These are phyloP conservation scores for Arabis hirsuta DNA, from an alignment of 345 rosid genomes.

Conservation along the genomic window DNA sequence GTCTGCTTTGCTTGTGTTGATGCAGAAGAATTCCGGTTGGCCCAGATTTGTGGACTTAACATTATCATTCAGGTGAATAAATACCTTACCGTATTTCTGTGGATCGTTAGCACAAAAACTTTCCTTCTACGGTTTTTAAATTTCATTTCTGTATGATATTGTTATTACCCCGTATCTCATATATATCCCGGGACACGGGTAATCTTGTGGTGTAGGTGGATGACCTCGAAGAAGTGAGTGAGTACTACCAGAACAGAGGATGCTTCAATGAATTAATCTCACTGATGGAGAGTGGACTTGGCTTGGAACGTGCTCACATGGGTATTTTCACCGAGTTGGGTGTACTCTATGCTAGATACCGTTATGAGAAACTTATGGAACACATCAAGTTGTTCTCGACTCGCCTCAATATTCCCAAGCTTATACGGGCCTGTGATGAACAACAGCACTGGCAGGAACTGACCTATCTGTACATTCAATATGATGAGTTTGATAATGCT, in stretches of 20 bases:
- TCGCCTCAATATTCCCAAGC: constrained; percentile 97
- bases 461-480: constrained; percentile 84
- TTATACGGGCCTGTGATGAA: constrained; percentile 96
- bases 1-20: constrained; percentile 99
- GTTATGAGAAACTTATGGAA: constrained; percentile 96
- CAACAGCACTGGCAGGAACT: constrained; percentile 99
- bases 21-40: constrained; percentile 96
- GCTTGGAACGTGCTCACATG: constrained; percentile 99
- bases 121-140: neutral
- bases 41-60: constrained; percentile 97
- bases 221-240: constrained; percentile 96
- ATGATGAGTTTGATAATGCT: constrained; percentile 97
- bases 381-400: constrained; percentile 95
- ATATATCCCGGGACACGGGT: constrained; percentile 6
- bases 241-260: constrained; percentile 96
- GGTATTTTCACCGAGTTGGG: constrained; percentile 99
- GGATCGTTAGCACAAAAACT: constrained; percentile 1
- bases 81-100: neutral
- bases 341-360: constrained; percentile 96
- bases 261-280: constrained; percentile 94
- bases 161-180: constrained; percentile 11
- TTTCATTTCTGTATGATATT: neutral
- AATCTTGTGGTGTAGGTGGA: constrained; percentile 67
- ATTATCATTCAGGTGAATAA: constrained; percentile 79
- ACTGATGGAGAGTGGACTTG: constrained; percentile 98